These are phyloP conservation scores for Glycine soja DNA, from an alignment of 306 rosid genomes.

Conservation along the genomic window DNA sequence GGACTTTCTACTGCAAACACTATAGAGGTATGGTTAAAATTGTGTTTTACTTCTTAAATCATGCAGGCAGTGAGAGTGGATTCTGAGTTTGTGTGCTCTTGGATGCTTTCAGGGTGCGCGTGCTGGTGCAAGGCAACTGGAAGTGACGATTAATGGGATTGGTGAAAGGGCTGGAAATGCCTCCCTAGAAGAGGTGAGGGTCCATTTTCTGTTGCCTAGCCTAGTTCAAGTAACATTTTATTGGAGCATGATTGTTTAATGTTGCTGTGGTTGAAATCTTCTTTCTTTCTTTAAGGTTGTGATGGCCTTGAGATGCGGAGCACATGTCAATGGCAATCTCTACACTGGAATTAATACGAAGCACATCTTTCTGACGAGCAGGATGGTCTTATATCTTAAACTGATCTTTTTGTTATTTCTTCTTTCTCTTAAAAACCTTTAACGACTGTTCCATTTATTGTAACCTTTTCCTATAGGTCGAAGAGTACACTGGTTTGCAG, in stretches of 20 bases:
- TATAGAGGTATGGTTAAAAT: slow-evolving; percentile 55
- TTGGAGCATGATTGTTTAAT: not conserved
- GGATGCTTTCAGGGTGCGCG: slow-evolving; percentile 82
- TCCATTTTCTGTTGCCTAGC: slow-evolving; percentile 3
- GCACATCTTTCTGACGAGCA: slow-evolving; percentile 85
- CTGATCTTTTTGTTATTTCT: slow-evolving; percentile 1
- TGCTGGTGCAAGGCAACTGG: slow-evolving; percentile 95
- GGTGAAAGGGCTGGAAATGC: slow-evolving; percentile 99
- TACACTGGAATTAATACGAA: slow-evolving; percentile 75
- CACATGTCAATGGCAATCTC: slow-evolving; percentile 69
- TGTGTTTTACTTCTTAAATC: not conserved
- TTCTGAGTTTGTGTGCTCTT: slow-evolving; percentile 38
- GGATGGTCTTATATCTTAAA: slow-evolving; percentile 70
- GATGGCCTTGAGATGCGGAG: slow-evolving; percentile 82
- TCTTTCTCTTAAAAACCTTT: slow-evolving; percentile 1
- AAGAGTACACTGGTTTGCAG: slow-evolving; percentile 87
- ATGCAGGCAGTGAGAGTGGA: not conserved
- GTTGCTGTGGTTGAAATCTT: slow-evolving; percentile 1
- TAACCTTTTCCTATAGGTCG: slow-evolving; percentile 67
- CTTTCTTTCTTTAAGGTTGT: slow-evolving; percentile 69
- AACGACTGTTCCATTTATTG: slow-evolving; percentile 15
- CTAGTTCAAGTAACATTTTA: not conserved
- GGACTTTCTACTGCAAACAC: slow-evolving; percentile 97
- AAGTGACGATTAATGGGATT: slow-evolving; percentile 96
- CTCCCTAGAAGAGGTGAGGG: slow-evolving; percentile 87